phyloP scores from a whole-genome alignment of 2,329 filamentous ascomycete species.

The Tolypocladium ophioglossoides region DNA sequence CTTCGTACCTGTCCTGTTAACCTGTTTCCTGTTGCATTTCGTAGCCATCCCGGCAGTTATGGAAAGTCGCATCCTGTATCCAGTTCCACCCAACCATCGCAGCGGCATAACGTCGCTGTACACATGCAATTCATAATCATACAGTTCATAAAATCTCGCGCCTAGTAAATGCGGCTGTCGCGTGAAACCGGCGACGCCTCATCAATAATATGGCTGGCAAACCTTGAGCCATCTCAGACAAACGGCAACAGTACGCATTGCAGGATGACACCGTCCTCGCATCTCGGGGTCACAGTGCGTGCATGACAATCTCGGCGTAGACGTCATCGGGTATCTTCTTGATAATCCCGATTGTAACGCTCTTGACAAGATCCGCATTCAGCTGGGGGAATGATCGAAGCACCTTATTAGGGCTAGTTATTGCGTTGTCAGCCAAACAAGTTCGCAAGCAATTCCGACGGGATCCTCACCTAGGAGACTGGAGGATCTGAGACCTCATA shows the following conservation, averaged over 20 bases:
- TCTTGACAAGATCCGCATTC: conserved; percentile 74
- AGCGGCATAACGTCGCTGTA: background rate
- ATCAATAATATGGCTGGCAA: background rate
- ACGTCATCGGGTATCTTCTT: conserved; percentile 84
- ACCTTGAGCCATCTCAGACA: background rate
- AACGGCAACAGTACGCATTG: background rate
- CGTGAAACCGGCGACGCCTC: background rate
- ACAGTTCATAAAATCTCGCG: background rate
- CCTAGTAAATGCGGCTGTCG: background rate
- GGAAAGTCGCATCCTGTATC: no score
- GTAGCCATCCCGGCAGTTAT: background rate
- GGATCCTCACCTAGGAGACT: conserved; percentile 60
- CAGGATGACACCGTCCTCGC: background rate
- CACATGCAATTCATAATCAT: conserved; percentile 1
- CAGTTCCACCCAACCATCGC: background rate
- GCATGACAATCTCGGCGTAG: conserved; percentile 79
- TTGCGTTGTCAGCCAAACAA: conserved; percentile 9
- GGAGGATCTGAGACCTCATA: conserved; percentile 74
- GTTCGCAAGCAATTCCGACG: no score
- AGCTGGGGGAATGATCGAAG: conserved; percentile 79
- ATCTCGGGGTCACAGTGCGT: conserved; percentile 51
- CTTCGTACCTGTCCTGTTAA: background rate
- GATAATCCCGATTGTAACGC: conserved; percentile 74
- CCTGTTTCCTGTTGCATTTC: background rate
- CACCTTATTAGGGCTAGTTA: conserved; percentile 82